A percentile compares a stretch with the other conserved stretches of the same genome.
phyloP scores from a whole-genome alignment of 768 basidiomycete genomes.

The Panus rudis region DNA sequence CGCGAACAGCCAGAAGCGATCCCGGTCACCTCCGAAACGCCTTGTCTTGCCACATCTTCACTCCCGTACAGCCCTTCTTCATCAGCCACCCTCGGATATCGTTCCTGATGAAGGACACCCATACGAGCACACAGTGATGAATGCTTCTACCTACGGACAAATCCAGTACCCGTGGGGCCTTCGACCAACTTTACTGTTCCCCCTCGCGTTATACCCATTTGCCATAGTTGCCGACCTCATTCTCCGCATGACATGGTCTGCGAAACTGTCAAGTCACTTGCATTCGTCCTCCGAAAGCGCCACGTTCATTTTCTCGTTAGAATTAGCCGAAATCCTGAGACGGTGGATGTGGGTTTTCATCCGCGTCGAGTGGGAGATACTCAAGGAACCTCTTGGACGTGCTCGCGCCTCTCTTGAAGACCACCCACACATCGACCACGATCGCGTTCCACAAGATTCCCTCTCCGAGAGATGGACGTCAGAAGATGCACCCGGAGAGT shows the following conservation, averaged over 20 bases:
- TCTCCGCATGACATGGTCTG: slow-evolving; percentile 88
- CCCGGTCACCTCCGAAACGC: slow-evolving; percentile 31
- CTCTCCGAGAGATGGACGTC: no score
- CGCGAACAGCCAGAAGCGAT: slow-evolving; percentile 12
- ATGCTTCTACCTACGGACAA: no score
- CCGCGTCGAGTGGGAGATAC: slow-evolving; percentile 93
- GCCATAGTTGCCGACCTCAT: slow-evolving; percentile 77
- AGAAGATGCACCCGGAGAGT: no score
- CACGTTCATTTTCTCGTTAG: slow-evolving; percentile 80
- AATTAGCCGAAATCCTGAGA: slow-evolving; percentile 81
- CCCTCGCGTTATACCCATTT: slow-evolving; percentile 79
- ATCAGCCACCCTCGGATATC: slow-evolving; percentile 8
- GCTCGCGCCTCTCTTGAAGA: slow-evolving; percentile 17
- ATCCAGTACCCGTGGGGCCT: slow-evolving; percentile 58
- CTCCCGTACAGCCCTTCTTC: slow-evolving; percentile 22
- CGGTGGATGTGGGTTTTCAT: slow-evolving; percentile 99
- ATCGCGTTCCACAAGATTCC: background rate
- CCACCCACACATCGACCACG: slow-evolving; percentile 8
- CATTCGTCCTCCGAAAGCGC: slow-evolving; percentile 77
- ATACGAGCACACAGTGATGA: background rate
- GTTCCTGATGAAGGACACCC: background rate
- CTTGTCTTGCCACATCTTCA: slow-evolving; percentile 42
- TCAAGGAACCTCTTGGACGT: no score
- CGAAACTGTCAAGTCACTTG: slow-evolving; percentile 84
- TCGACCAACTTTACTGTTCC: slow-evolving; percentile 68